phyloP scores from a whole-genome alignment of 164 flowering plant genomes.

The Liriodendron chinense region DNA sequence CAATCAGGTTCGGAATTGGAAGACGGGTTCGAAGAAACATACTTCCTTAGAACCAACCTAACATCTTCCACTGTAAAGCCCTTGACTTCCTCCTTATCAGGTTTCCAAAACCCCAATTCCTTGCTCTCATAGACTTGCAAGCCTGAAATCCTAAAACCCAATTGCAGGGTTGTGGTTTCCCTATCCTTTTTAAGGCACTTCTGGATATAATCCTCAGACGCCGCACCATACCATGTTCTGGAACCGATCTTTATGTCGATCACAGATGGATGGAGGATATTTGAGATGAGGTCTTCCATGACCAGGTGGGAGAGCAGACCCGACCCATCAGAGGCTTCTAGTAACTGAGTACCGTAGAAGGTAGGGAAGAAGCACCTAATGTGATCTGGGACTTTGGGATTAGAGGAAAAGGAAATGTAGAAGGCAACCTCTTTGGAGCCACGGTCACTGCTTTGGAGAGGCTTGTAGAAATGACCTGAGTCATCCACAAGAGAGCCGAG shows the following conservation, averaged over 20 bases:
- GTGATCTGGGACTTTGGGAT: conserved; percentile 48
- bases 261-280: conserved; percentile 45
- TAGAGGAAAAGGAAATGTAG: conserved; percentile 57
- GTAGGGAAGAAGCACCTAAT: conserved; percentile 64
- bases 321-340: conserved; percentile 83
- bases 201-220: conserved; percentile 56
- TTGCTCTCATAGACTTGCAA: conserved; percentile 42
- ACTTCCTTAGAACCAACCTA: conserved; percentile 50
- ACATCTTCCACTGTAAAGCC: conserved; percentile 40
- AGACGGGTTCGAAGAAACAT: conserved; percentile 61
- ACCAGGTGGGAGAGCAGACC: conserved; percentile 68
- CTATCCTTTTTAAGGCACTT: conserved; percentile 66
- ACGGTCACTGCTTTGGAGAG: conserved; percentile 65
- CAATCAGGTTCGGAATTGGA: conserved; percentile 47
- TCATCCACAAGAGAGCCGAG: conserved; percentile 85
- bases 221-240: conserved; percentile 78
- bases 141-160: conserved; percentile 86
- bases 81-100: conserved; percentile 39
- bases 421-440: conserved; percentile 71
- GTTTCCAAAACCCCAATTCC: conserved; percentile 62
- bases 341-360: conserved; percentile 62
- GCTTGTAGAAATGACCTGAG: conserved; percentile 87
- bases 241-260: conserved; percentile 87
- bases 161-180: conserved; percentile 37
- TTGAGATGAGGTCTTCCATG: conserved; percentile 50